phyloP scores from a whole-genome alignment of 306 rosid species.

The Vigna angularis region DNA sequence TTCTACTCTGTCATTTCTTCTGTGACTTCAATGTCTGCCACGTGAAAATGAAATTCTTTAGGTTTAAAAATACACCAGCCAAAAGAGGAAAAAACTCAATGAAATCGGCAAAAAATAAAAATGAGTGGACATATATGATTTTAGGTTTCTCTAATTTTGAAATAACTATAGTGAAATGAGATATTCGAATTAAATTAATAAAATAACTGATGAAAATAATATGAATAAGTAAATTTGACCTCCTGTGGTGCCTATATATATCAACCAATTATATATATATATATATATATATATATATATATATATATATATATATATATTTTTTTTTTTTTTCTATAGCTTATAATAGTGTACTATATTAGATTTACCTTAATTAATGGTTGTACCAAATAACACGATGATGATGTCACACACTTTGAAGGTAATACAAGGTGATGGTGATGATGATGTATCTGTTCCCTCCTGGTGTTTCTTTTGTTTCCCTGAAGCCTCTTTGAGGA shows the following conservation, averaged over 20 bases:
- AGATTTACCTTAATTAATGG: not conserved
- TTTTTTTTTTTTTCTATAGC: no score
- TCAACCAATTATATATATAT: not conserved
- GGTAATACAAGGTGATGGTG: conserved; percentile 8
- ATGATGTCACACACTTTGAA: conserved; percentile 30
- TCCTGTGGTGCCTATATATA: not conserved
- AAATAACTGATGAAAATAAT: no score
- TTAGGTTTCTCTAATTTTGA: no score
- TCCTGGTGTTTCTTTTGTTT: conserved; percentile 42
- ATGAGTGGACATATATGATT: no score
- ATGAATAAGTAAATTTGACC: not conserved
- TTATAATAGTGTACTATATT: not conserved
- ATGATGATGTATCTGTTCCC: not conserved
- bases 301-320: no score
- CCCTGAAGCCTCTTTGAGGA: conserved; percentile 40
- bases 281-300: no score
- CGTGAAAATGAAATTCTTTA: not conserved
- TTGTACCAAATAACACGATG: conserved; percentile 7
- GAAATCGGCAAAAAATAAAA: no score
- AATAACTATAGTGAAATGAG: no score
- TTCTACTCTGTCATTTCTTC: conserved; percentile 29
- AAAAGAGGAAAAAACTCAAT: not conserved
- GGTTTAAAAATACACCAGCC: not conserved
- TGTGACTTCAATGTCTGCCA: conserved; percentile 1
- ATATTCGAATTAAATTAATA: no score